phyloP scores from a whole-genome alignment of 306 rosid genomes.

The Crotalaria pallida region DNA sequence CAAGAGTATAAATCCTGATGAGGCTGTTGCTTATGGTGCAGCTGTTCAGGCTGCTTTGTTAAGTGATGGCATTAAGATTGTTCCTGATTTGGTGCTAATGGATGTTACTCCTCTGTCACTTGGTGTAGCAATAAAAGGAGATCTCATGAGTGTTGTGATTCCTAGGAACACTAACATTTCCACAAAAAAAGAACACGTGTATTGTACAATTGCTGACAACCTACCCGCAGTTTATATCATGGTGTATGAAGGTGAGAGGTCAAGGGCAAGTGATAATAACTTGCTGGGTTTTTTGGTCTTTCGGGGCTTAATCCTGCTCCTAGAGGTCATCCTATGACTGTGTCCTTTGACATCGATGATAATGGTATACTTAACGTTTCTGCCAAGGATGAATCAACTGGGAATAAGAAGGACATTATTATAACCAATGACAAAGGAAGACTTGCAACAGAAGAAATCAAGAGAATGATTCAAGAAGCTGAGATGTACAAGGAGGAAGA shows the following conservation, averaged over 20 bases:
- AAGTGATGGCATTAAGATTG: constrained; percentile 32
- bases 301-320: constrained; percentile 30
- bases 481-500: constrained; percentile 37
- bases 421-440: constrained; percentile 33
- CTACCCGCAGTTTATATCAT: constrained; percentile 7
- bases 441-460: constrained; percentile 25
- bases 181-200: constrained; percentile 25
- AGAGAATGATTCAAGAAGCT: too few species aligned
- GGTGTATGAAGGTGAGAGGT: constrained; percentile 47
- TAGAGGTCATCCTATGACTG: constrained; percentile 24
- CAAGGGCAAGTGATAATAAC: constrained; percentile 31
- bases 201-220: constrained; percentile 23
- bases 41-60: constrained; percentile 46
- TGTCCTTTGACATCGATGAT: constrained; percentile 36
- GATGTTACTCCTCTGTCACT: constrained; percentile 51
- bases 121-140: constrained; percentile 27
- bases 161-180: constrained; percentile 45
- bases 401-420: constrained; percentile 24
- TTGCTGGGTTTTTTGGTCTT: constrained; percentile 26
- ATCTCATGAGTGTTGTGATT: constrained; percentile 39
- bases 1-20: constrained; percentile 54
- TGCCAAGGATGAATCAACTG: constrained; percentile 25
- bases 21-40: constrained; percentile 59
- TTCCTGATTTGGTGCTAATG: constrained; percentile 28
- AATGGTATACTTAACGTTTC: constrained; percentile 40